A percentile compares a stretch with the other conserved stretches of the same genome.
phyloP scores from a whole-genome alignment of 2,329 filamentous ascomycete species.

The Aschersonia sp. region DNA sequence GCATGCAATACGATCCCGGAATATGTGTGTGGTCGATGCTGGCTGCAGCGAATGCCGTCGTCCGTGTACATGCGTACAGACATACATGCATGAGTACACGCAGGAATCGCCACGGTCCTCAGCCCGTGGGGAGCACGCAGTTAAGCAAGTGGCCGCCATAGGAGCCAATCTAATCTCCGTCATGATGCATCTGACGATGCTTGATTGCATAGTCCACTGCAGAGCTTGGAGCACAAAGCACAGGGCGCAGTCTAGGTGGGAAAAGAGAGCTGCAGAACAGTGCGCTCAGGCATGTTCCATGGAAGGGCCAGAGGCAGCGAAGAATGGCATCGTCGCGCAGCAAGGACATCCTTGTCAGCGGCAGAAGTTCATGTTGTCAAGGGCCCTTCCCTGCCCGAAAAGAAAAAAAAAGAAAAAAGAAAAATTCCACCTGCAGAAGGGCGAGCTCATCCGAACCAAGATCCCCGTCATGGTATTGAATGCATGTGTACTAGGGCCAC shows the following conservation, averaged over 20 bases:
- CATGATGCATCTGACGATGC: not conserved
- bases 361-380: not conserved
- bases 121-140: not conserved
- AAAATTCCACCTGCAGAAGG: not conserved
- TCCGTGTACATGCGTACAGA: not conserved
- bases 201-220: not conserved
- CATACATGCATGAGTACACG: not conserved
- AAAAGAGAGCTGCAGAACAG: not conserved
- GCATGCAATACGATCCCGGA: not conserved
- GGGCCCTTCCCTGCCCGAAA: not conserved
- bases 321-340: not conserved
- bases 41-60: not conserved
- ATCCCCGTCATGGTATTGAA: not conserved
- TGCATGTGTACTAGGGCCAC: not conserved
- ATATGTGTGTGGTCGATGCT: not conserved
- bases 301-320: not conserved
- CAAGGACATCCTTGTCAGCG: conserved; percentile 2
- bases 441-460: conserved; percentile 2
- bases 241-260: not conserved
- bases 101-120: not conserved
- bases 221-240: not conserved
- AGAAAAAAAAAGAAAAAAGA: not conserved
- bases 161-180: not conserved
- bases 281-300: not conserved
- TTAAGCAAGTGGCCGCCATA: no score